Percentiles rank a stretch among this genome's conserved stretches.
These are phyloP conservation scores for Simplicillium sp. DNA, from an alignment of 2,329 filamentous ascomycete genomes.

Conservation along the genomic window DNA sequence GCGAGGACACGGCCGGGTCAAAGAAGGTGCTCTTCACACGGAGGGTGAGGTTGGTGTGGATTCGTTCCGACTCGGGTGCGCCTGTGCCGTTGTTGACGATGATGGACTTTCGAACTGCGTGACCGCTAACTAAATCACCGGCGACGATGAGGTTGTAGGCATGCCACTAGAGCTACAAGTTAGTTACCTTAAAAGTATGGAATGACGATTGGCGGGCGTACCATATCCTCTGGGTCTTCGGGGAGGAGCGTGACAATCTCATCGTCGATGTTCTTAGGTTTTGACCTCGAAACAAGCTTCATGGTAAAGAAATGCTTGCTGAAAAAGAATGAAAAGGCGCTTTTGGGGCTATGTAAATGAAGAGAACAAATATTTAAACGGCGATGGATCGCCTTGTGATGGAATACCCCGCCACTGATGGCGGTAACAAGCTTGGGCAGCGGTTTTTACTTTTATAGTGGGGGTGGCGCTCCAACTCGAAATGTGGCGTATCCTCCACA, in stretches of 20 bases:
- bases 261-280: conserved; percentile 27
- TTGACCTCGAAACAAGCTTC: conserved; percentile 29
- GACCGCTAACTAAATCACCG: conserved; percentile 43
- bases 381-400: no score
- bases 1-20: conserved; percentile 42
- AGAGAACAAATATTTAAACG: no score
- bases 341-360: no score
- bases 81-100: conserved; percentile 39
- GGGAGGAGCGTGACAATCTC: conserved; percentile 31
- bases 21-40: conserved; percentile 49
- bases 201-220: conserved; percentile 13
- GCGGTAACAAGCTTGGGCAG: no score
- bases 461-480: no score
- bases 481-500: no score
- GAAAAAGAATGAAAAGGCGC: no score
- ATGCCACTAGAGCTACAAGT: conserved; percentile 36
- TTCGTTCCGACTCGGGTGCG: conserved; percentile 36
- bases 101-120: conserved; percentile 45
- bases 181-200: neutral
- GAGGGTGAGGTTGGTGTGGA: conserved; percentile 50
- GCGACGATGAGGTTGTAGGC: conserved; percentile 50
- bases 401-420: no score
- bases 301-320: conserved; percentile 12
- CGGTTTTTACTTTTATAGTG: no score
- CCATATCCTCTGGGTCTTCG: conserved; percentile 38